Evolutionary conservation across 768 basidiomycete species (phyloP).

Genomic region (Mycena capillaripes): DNA sequence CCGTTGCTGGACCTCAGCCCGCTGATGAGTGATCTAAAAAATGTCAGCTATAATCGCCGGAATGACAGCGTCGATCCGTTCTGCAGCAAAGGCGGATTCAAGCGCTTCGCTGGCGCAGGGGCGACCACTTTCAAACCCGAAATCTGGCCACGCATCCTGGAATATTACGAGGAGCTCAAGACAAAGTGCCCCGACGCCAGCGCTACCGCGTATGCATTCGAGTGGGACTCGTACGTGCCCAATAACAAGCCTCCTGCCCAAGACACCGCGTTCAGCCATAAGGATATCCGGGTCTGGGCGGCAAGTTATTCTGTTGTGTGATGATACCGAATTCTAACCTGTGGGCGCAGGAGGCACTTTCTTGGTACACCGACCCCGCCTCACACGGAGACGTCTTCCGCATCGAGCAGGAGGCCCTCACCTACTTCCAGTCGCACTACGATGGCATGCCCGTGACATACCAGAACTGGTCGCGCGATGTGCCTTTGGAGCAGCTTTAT

Average conservation of each 20-base stretch:
- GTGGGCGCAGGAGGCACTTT: too few relatives aligned
- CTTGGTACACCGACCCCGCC: too few relatives aligned
- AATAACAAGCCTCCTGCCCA: neutral
- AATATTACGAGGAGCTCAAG: slow-evolving; percentile 10
- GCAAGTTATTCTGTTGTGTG: neutral
- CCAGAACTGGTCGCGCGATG: slow-evolving; percentile 15
- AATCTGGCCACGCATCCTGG: neutral
- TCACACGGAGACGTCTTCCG: too few relatives aligned
- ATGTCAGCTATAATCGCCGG: neutral
- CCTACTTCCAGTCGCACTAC: neutral
- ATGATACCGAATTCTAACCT: too few relatives aligned
- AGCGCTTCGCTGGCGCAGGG: slow-evolving; percentile 6
- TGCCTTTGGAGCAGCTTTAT: slow-evolving; percentile 10
- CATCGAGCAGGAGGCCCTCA: slow-evolving; percentile 6
- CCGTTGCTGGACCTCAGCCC: neutral
- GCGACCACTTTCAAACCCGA: slow-evolving; percentile 3
- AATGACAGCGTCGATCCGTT: slow-evolving; percentile 7
- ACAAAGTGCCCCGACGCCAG: neutral
- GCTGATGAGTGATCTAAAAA: neutral
- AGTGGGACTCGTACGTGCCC: slow-evolving; percentile 7
- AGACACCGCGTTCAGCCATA: slow-evolving; percentile 6
- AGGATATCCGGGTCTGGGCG: slow-evolving; percentile 1
- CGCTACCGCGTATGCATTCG: slow-evolving; percentile 4
- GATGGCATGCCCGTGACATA: neutral
- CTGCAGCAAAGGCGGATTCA: slow-evolving; percentile 13